These are phyloP conservation scores for Ploettnerulaceae sp. DNA, from an alignment of 2,329 filamentous ascomycete species.

Conservation along the genomic window DNA sequence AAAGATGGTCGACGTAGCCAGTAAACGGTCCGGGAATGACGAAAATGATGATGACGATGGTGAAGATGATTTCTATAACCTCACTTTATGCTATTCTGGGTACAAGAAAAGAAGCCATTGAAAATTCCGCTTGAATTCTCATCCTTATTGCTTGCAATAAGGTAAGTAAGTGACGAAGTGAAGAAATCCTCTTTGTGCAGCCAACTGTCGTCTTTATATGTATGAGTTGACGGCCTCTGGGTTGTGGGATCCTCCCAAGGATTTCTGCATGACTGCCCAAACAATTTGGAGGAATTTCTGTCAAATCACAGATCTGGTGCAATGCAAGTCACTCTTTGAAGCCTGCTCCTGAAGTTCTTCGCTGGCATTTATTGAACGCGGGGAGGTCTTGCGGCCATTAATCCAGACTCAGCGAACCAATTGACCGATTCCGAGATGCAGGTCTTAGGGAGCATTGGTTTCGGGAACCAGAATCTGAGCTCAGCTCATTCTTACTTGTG, in stretches of 20 bases:
- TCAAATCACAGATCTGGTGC: constrained; percentile 14
- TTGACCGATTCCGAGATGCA: not conserved
- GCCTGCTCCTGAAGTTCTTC: constrained; percentile 1
- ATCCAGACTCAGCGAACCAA: constrained; percentile 7
- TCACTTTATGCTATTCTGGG: not conserved
- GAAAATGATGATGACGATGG: too few relatives aligned
- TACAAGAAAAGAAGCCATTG: not conserved
- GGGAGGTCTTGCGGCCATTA: not conserved
- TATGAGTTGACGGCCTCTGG: not conserved
- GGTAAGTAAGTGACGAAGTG: constrained; percentile 7
- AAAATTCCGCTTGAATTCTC: not conserved
- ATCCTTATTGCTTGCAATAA: not conserved
- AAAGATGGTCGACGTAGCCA: not conserved
- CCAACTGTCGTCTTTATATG: constrained; percentile 13
- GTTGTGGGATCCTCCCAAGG: not conserved
- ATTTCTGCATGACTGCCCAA: constrained; percentile 16
- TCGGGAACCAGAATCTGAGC: not conserved
- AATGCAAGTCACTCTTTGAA: constrained; percentile 13
- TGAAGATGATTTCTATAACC: not conserved
- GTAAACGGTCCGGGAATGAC: constrained; percentile 1
- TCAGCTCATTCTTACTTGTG: not conserved
- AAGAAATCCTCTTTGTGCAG: constrained; percentile 4
- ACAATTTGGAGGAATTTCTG: not conserved
- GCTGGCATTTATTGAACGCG: constrained; percentile 4
- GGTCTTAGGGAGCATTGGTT: constrained; percentile 3